Evolutionary conservation across 805 yeast species (phyloP).

Genomic region (Blastobotrys chiropterorum): DNA sequence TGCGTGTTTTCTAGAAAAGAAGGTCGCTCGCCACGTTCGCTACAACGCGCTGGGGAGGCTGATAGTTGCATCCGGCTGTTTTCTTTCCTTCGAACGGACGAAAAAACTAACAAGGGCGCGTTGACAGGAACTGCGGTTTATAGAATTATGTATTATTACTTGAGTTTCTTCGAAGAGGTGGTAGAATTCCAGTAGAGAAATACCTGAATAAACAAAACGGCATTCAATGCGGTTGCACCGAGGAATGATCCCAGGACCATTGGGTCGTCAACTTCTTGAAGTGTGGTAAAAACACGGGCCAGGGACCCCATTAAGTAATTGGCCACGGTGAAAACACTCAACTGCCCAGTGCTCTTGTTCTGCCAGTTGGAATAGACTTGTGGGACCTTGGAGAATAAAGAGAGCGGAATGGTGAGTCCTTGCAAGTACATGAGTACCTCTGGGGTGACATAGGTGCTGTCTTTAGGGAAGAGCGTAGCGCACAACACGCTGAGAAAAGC

Average conservation of each 20-base stretch:
- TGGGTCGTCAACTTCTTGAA: slow-evolving; percentile 33
- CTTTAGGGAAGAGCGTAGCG: slow-evolving; percentile 17
- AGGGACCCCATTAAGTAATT: slow-evolving; percentile 34
- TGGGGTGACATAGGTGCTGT: slow-evolving; percentile 23
- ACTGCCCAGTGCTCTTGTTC: slow-evolving; percentile 35
- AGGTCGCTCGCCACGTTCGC: no score
- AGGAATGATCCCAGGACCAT: slow-evolving; percentile 30
- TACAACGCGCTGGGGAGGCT: no score
- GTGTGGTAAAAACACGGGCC: slow-evolving; percentile 36
- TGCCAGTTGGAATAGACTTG: slow-evolving; percentile 33
- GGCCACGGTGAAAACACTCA: slow-evolving; percentile 34
- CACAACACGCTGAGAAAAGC: slow-evolving; percentile 20
- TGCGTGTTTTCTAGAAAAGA: no score
- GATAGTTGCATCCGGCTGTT: no score
- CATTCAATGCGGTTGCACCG: slow-evolving; percentile 31
- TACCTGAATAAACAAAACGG: slow-evolving; percentile 33
- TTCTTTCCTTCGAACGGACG: no score
- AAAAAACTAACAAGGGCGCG: no score
- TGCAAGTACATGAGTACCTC: slow-evolving; percentile 25
- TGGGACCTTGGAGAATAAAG: slow-evolving; percentile 34
- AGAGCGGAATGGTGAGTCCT: slow-evolving; percentile 33
- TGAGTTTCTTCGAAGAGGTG: background rate
- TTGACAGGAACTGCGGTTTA: no score
- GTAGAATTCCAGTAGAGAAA: slow-evolving; percentile 26
- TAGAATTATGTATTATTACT: no score